Percentiles rank a stretch among this genome's conserved stretches.
These are phyloP conservation scores for Avicennia marina DNA, from an alignment of 257 asterid genomes.

Conservation along the genomic window DNA sequence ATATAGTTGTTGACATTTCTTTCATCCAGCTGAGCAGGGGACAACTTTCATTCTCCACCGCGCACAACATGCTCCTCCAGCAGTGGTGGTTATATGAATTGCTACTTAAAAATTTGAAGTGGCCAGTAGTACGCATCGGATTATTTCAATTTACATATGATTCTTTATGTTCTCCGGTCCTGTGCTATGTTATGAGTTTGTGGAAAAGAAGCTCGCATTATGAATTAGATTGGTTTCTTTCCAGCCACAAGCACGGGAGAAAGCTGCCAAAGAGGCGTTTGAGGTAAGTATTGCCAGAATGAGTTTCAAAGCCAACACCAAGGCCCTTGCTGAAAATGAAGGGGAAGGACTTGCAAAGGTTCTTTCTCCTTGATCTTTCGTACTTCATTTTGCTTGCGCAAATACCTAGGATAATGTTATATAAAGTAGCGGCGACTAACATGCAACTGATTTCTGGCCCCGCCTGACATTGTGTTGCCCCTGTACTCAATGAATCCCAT, in stretches of 20 bases:
- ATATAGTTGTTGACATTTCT: neutral
- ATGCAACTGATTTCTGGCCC: no score
- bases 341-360: conserved; percentile 96
- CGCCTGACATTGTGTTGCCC: no score
- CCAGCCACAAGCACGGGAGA: conserved; percentile 91
- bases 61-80: neutral
- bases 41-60: neutral
- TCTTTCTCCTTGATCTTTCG: conserved; percentile 8
- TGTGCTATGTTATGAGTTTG: no score
- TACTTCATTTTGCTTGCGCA: conserved; percentile 5
- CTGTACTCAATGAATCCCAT: no score
- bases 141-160: neutral
- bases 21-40: neutral
- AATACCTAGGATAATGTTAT: neutral
- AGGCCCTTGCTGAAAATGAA: conserved; percentile 91
- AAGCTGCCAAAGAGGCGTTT: conserved; percentile 73
- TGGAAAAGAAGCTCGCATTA: no score
- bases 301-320: conserved; percentile 91
- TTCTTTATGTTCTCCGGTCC: neutral
- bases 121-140: neutral
- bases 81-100: no score
- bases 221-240: conserved; percentile 13
- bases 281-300: conserved; percentile 73
- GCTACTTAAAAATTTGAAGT: neutral
- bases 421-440: neutral